These are phyloP conservation scores for Dentiscutata heterogama DNA, from an alignment of 371 early-diverging fungal genomes.

Conservation along the genomic window DNA sequence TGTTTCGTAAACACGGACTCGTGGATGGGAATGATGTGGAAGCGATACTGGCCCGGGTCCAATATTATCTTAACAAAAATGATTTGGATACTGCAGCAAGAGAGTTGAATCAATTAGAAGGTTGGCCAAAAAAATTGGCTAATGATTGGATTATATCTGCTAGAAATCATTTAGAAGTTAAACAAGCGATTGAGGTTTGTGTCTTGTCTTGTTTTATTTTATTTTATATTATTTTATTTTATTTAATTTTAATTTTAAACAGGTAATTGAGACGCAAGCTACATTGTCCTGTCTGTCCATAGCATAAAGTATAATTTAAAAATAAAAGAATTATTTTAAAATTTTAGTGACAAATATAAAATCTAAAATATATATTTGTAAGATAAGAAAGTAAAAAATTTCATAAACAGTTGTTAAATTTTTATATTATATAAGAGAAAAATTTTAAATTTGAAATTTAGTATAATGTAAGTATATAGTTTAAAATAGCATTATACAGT, in stretches of 20 bases:
- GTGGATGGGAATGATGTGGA: slow-evolving; percentile 94
- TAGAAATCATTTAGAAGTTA: slow-evolving; percentile 86
- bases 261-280: slow-evolving; percentile 44
- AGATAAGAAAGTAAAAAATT: no score
- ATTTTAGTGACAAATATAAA: no score
- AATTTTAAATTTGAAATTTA: no score
- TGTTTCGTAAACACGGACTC: slow-evolving; percentile 88
- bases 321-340: background rate
- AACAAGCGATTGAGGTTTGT: slow-evolving; percentile 89
- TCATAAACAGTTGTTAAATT: background rate
- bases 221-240: background rate
- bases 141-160: slow-evolving; percentile 92
- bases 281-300: slow-evolving; percentile 40
- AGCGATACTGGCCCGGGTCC: slow-evolving; percentile 84
- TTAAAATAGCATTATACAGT: no score
- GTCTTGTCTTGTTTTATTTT: background rate
- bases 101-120: slow-evolving; percentile 93
- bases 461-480: no score
- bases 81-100: slow-evolving; percentile 92
- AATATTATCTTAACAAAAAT: slow-evolving; percentile 77
- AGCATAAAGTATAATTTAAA: background rate
- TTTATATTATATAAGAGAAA: background rate
- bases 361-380: no score
- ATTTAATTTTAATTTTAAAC: background rate
- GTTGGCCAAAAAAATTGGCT: slow-evolving; percentile 93